Evolutionary conservation across 2,329 filamentous ascomycete genomes (phyloP), one percentile per base, ranked within the genome.

Genomic region (Diaporthe helianthi): DNA sequence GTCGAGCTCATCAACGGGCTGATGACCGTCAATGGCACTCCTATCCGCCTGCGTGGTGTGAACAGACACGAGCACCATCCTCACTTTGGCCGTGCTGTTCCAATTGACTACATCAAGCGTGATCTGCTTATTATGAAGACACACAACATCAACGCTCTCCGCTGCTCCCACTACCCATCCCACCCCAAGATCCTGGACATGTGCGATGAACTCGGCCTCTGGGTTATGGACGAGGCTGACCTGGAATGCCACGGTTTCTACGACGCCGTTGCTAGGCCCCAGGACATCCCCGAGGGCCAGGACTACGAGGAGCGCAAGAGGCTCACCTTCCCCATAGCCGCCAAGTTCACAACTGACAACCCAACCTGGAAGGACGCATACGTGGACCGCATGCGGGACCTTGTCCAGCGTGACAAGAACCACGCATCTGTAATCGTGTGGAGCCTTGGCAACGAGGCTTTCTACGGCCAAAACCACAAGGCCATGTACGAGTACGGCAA

Each of bases 41-140:
- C 85, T 1, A 83, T 92, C 61, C 82, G 87, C 2, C 83, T 93
- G 72, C 84, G 87, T 33, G 90, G 90, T 19, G 87, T 88, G 19
- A 92, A 92, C 76, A 82, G 90, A 19, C 91, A 93, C 74, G 91
- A 93, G 69, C 90, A 93, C 73, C 90, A 93, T 73, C 89, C 89
- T 0, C 79, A 80, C 29, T 84, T 84, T 33, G 90, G 90, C 3
- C 87, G 90, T 0, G 84, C 89, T 0, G 88, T 92, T 0, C 89
- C 89, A 0, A 77, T 86, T 8, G 86, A 89, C 1, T 90, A 86
- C 68, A 85, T 91, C 75, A 84, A 85, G 71, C 78, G 82, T 17
- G 90, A 93, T 72, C 80, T 93, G 1, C 74, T 89, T 2, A 80
- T 89, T 4, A 93, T 93, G 90, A 93, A 93, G 77, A 81, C 79